Percentiles rank a stretch among this genome's conserved stretches.
Conservation (phyloP, 768 basidiomycete species). For the Lactarius indigo region DNA sequence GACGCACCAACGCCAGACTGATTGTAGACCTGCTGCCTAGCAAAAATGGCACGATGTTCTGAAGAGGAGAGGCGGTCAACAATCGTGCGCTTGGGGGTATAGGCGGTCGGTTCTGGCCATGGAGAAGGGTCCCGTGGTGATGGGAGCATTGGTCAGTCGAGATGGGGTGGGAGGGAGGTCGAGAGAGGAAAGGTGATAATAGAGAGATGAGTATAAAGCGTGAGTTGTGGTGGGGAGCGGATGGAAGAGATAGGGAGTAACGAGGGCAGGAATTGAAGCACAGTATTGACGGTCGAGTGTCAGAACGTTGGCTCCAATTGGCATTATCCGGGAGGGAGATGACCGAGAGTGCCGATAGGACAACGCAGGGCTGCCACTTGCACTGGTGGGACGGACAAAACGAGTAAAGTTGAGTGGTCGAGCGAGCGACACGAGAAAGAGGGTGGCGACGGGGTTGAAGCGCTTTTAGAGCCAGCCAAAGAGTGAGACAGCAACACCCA, state of each 20-base stretch:
- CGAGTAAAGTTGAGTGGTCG: slow-evolving; percentile 30
- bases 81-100: slow-evolving; percentile 26
- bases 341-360: slow-evolving; percentile 12
- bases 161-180: slow-evolving; percentile 23
- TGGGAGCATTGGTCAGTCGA: slow-evolving; percentile 35
- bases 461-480: not conserved
- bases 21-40: slow-evolving; percentile 24
- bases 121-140: slow-evolving; percentile 34
- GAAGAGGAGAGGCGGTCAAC: not conserved
- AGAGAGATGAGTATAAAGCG: not conserved
- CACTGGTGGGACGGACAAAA: slow-evolving; percentile 19
- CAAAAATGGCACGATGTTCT: slow-evolving; percentile 19
- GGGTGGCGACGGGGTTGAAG: slow-evolving; percentile 10
- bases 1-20: slow-evolving; percentile 24
- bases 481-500: not conserved
- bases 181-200: slow-evolving; percentile 7
- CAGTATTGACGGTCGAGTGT: slow-evolving; percentile 21
- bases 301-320: slow-evolving; percentile 24
- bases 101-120: slow-evolving; percentile 47
- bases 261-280: slow-evolving; percentile 15
- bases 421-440: slow-evolving; percentile 19
- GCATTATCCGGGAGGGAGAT: slow-evolving; percentile 33
- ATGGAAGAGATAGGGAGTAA: slow-evolving; percentile 26
- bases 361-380: slow-evolving; percentile 20
- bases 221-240: slow-evolving; percentile 21